phyloP scores from a whole-genome alignment of 352 stramenopile species.

The Lagenidium giganteum region DNA sequence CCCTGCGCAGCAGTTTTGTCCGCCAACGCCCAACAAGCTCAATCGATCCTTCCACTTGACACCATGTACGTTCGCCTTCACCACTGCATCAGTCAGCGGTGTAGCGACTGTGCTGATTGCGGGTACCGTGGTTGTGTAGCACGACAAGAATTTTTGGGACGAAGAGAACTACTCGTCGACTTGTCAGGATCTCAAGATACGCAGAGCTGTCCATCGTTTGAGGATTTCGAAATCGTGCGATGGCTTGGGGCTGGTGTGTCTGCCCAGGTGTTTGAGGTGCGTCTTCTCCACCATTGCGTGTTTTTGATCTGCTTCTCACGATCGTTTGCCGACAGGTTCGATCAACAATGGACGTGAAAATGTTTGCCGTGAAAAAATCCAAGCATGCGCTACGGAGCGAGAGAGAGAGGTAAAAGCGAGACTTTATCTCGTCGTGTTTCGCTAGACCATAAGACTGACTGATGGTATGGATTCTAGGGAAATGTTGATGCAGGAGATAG shows the following conservation, averaged over 20 bases:
- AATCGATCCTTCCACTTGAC: constrained; percentile 13
- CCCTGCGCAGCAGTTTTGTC: too few species aligned
- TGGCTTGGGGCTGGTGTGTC: constrained; percentile 69
- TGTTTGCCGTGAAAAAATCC: constrained; percentile 81
- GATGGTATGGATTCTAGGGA: constrained; percentile 23
- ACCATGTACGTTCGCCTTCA: constrained; percentile 19
- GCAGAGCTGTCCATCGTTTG: constrained; percentile 20
- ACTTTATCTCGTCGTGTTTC: too few species aligned
- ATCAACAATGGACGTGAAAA: constrained; percentile 22
- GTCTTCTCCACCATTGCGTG: too few species aligned
- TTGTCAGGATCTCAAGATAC: constrained; percentile 1
- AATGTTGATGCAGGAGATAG: constrained; percentile 60
- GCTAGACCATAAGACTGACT: not conserved
- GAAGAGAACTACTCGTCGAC: constrained; percentile 15
- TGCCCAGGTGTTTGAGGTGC: constrained; percentile 68
- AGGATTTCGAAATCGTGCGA: constrained; percentile 43
- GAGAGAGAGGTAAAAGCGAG: constrained; percentile 70
- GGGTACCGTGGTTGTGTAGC: too few species aligned
- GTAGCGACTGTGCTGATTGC: too few species aligned
- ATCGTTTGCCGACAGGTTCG: constrained; percentile 23
- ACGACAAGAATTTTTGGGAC: constrained; percentile 11
- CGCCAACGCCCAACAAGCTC: constrained; percentile 17
- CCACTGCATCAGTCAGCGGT: too few species aligned
- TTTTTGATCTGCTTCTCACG: too few species aligned
- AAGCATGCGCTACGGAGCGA: constrained; percentile 72